Percentiles rank a stretch among this genome's conserved stretches.
These are phyloP conservation scores for Phytophthora kernoviae DNA, from an alignment of 352 stramenopile genomes.

Conservation along the genomic window DNA sequence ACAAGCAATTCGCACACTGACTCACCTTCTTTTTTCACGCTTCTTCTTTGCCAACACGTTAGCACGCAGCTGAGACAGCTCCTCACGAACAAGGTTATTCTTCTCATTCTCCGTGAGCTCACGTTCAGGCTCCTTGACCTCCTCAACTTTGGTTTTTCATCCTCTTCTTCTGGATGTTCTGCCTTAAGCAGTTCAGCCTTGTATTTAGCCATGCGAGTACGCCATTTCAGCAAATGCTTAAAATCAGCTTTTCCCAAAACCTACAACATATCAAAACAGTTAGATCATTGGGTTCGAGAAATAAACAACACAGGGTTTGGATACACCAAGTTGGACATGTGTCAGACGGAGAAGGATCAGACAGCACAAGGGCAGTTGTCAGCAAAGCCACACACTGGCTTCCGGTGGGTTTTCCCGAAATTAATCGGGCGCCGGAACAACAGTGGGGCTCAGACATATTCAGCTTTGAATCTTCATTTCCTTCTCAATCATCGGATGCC, in stretches of 20 bases:
- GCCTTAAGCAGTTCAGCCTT: constrained; percentile 84
- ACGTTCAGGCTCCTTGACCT: constrained; percentile 40
- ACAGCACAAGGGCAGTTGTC: constrained; percentile 70
- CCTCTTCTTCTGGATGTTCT: constrained; percentile 44
- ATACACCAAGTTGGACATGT: not conserved
- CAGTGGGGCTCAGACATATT: constrained; percentile 83
- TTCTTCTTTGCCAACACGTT: constrained; percentile 88
- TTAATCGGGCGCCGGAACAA: constrained; percentile 90
- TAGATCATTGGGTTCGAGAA: not conserved
- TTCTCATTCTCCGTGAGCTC: constrained; percentile 85
- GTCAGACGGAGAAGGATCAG: constrained; percentile 57
- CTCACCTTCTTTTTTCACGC: constrained; percentile 91
- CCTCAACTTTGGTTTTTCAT: constrained; percentile 42
- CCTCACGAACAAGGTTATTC: constrained; percentile 81
- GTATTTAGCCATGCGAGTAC: constrained; percentile 92
- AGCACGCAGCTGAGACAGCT: constrained; percentile 78
- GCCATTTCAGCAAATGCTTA: constrained; percentile 97
- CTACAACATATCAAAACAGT: constrained; percentile 32
- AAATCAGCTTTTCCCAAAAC: constrained; percentile 99
- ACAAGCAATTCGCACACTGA: constrained; percentile 23
- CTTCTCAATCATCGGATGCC: constrained; percentile 22
- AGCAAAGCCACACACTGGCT: constrained; percentile 80
- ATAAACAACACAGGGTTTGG: not conserved
- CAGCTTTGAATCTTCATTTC: constrained; percentile 83
- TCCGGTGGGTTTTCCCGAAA: constrained; percentile 90